Conservation (phyloP, 169 alveolate genomes). For the Pseudocohnilembus persalinus region DNA sequence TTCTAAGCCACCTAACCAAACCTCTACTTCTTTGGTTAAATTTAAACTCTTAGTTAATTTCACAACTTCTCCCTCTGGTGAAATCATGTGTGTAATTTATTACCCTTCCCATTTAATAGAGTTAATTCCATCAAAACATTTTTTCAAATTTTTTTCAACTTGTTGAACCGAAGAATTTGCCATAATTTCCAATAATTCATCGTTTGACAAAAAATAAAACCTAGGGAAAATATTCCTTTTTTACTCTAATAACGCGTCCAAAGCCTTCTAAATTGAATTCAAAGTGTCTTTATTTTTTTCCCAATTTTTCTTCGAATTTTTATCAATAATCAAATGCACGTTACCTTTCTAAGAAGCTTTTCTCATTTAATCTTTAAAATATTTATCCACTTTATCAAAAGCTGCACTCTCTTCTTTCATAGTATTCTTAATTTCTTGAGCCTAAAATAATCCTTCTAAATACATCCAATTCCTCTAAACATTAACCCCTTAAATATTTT, state of each 20-base stretch:
- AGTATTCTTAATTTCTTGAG: conserved; percentile 72
- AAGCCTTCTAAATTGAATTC: conserved; percentile 87
- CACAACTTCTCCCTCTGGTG: conserved; percentile 61
- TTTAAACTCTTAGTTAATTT: conserved; percentile 40
- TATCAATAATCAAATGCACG: conserved; percentile 25
- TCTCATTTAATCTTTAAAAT: conserved; percentile 71
- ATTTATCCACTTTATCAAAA: conserved; percentile 70
- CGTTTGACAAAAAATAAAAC: conserved; percentile 92
- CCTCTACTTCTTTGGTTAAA: conserved; percentile 64
- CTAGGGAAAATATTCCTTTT: conserved; percentile 84
- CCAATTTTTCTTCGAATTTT: conserved; percentile 42
- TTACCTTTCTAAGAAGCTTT: conserved; percentile 48
- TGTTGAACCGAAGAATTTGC: conserved; percentile 66
- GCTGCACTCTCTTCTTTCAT: conserved; percentile 67
- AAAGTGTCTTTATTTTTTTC: conserved; percentile 72
- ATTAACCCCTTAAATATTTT: conserved; percentile 52
- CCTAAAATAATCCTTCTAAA: conserved; percentile 75
- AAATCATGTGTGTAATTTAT: conserved; percentile 46
- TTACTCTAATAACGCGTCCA: conserved; percentile 87
- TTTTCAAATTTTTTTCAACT: conserved; percentile 57
- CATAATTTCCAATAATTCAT: conserved; percentile 87
- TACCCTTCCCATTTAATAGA: conserved; percentile 36
- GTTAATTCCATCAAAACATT: conserved; percentile 68
- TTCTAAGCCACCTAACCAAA: conserved; percentile 64
- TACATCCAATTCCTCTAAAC: conserved; percentile 82